Base-by-base conservation (phyloP, 257 asterid species). In the Leptodermis oblonga region DNA sequence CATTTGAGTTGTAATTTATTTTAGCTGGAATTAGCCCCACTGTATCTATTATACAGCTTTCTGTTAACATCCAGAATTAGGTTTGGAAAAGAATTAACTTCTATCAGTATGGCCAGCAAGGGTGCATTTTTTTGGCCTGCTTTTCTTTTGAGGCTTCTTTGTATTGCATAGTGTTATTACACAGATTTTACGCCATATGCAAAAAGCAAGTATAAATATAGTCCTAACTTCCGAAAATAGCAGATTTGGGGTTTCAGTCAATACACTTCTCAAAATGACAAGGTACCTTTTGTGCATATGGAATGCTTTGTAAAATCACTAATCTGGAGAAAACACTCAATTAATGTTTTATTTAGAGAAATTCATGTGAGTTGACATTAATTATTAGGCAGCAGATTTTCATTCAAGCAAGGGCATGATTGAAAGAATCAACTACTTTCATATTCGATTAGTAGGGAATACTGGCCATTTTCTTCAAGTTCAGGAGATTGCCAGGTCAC, bases 1-100 rank as follows among this genome's bases (percentile, higher is more conserved):
- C 45, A 14, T 51, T 68, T 31, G 75, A 68, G 64, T 17, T 51
- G 37, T 43, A 22, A 65, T 42, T 41, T 63, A 30, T 7, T 42
- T n/a, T 42, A 46, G 34, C 31, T 26, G 51, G n/a, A 64, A 18
- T 43, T 41, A 23, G 64, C 22, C 42, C 41, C 30, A n/a, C 22
- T 20, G 33, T 30, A 15, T 60, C 45, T 61, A 30, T 18, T 22
- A 34, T 36, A 5, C 6, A 5, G 30, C 43, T 43, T 14, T 65
- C 22, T 42, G 8, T 26, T 8, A n/a, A 41, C 6, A 15, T 43
- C 25, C 43, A n/a, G 6, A 39, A 64, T n/a, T 5, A 37, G 14
- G 36, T 62, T 53, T 4, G 18, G 46, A 8, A 9, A 22, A 39
- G 10, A 62, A 22, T 14, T 42, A 22, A 4, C 39, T 39, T 25